Percentiles rank a stretch among this genome's conserved stretches.
These are phyloP conservation scores for Fraxinus quadrangulata DNA, from an alignment of 257 asterid genomes.

Conservation along the genomic window DNA sequence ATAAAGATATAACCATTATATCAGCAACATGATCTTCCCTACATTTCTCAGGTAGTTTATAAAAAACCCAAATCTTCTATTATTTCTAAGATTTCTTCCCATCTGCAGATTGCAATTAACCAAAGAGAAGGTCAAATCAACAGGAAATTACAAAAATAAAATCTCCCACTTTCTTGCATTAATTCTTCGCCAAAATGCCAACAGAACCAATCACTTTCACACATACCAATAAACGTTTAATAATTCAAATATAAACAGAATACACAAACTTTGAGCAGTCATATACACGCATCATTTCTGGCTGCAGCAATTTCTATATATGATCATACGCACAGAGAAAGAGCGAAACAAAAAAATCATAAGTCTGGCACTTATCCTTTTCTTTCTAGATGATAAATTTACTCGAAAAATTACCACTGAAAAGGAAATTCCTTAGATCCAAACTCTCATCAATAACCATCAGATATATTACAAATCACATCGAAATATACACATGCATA, in stretches of 20 bases:
- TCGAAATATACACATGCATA: not conserved
- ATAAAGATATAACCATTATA: not conserved
- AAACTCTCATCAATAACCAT: not conserved
- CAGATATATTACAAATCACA: not conserved
- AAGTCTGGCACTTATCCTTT: not conserved
- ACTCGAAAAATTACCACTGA: not conserved
- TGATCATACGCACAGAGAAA: conserved; percentile 5
- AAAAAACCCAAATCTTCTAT: not conserved
- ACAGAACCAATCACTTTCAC: not conserved
- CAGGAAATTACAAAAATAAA: not conserved
- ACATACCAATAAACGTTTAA: not conserved
- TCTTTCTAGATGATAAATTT: not conserved
- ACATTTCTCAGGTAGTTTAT: not conserved
- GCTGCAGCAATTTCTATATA: not conserved
- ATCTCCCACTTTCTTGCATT: not conserved
- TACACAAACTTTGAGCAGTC: not conserved
- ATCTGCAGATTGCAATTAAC: not conserved
- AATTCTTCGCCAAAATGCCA: not conserved
- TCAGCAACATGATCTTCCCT: not conserved
- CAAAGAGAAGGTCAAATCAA: not conserved
- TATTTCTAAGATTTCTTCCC: not conserved
- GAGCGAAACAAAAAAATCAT: not conserved
- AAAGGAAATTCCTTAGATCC: conserved; percentile 34
- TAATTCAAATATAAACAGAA: not conserved
- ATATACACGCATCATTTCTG: not conserved